Percentiles rank a stretch among this genome's conserved stretches.
Evolutionary conservation across 2,329 filamentous ascomycete genomes (phyloP).

Genomic region (Cephalotrichum gorgonifer): DNA sequence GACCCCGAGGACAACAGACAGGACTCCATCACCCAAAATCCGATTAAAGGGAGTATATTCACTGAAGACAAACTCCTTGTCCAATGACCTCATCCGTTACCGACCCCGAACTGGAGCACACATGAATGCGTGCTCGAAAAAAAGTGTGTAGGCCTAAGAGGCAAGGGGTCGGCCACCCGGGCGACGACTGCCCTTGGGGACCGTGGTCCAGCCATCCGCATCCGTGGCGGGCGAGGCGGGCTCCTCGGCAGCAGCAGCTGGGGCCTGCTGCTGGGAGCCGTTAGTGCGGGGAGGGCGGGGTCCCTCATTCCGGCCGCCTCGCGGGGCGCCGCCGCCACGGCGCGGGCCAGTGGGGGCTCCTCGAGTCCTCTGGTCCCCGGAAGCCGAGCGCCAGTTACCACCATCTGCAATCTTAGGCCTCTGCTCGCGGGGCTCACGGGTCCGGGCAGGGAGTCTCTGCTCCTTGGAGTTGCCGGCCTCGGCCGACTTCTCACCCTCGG

Average conservation of each 20-base stretch:
- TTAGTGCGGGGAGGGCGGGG: conserved; percentile 38
- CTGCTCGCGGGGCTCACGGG: conserved; percentile 29
- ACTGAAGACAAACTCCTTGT: neutral
- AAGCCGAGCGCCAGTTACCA: conserved; percentile 49
- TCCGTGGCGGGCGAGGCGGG: conserved; percentile 29
- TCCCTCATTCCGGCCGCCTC: conserved; percentile 33
- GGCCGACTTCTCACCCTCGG: conserved; percentile 14
- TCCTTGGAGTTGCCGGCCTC: conserved; percentile 22
- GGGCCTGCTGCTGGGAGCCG: conserved; percentile 28
- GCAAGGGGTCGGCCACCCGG: conserved; percentile 4
- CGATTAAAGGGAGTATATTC: conserved; percentile 3
- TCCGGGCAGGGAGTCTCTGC: conserved; percentile 32
- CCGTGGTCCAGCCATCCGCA: conserved; percentile 57
- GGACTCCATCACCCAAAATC: neutral
- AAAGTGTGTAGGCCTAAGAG: conserved; percentile 1
- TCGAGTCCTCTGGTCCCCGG: conserved; percentile 36
- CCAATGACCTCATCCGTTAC: neutral
- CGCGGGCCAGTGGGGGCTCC: conserved; percentile 26
- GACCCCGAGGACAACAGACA: conserved; percentile 4
- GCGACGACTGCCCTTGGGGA: conserved; percentile 18
- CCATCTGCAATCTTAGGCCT: conserved; percentile 43
- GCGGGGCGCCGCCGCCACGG: conserved; percentile 28
- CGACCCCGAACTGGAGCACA: neutral
- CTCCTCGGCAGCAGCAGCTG: conserved; percentile 18
- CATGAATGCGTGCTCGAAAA: neutral